These are phyloP conservation scores for Acanthamoeba healyi DNA, from an alignment of 208 protist species.

Conservation along the genomic window DNA sequence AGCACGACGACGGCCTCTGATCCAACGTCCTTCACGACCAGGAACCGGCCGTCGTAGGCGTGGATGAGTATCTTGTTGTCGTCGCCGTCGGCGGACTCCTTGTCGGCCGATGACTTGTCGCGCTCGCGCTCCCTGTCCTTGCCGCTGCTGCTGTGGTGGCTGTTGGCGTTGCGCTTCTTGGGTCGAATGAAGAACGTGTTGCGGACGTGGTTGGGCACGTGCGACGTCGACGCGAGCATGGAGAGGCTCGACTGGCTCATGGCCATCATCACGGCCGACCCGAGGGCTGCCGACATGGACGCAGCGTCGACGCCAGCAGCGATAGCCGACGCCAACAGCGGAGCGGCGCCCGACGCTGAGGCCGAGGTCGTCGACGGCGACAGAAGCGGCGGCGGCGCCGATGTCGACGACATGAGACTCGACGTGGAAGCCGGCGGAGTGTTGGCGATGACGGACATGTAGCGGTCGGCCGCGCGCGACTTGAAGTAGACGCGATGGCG, in stretches of 20 bases:
- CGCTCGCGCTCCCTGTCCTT: neutral
- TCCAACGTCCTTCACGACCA: neutral
- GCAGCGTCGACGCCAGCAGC: neutral
- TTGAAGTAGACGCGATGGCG: constrained; percentile 23
- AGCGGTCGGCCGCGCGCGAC: neutral
- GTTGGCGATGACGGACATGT: neutral
- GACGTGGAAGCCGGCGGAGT: neutral
- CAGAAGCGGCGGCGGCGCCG: neutral
- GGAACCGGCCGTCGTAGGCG: constrained; percentile 5
- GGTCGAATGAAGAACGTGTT: constrained; percentile 47
- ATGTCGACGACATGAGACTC: neutral
- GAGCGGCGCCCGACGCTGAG: neutral
- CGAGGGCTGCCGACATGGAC: neutral
- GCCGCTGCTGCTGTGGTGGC: neutral
- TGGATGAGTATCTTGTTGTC: constrained; percentile 18
- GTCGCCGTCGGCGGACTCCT: neutral
- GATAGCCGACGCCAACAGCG: too few species aligned
- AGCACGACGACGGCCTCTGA: neutral
- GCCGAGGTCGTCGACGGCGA: neutral
- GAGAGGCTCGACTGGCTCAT: neutral
- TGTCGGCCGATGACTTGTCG: neutral
- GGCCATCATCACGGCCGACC: neutral
- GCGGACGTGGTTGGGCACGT: constrained; percentile 13
- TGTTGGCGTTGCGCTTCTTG: neutral
- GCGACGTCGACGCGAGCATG: neutral